Percentiles rank a stretch among this genome's conserved stretches.
phyloP scores from a whole-genome alignment of 345 rosid genomes.

The Salix koriyanagi region DNA sequence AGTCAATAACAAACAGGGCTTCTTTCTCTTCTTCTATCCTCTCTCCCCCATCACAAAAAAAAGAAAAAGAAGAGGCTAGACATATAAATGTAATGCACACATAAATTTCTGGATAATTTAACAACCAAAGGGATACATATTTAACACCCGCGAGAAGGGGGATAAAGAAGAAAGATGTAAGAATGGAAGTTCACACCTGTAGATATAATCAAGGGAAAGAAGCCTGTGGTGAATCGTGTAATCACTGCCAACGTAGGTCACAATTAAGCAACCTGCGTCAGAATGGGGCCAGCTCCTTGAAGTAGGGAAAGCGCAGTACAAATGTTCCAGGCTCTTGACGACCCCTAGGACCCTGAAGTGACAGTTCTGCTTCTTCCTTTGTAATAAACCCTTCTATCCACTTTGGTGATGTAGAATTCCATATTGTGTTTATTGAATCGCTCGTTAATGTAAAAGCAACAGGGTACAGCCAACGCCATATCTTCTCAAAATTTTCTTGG shows the following conservation, averaged over 20 bases:
- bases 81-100: not conserved
- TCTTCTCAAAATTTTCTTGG: conserved; percentile 84
- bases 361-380: conserved; percentile 88
- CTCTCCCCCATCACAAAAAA: not conserved
- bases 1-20: not conserved
- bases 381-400: conserved; percentile 96
- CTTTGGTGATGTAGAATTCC: conserved; percentile 68
- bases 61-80: not conserved
- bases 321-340: conserved; percentile 93
- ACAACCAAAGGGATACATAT: not conserved
- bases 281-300: conserved; percentile 99
- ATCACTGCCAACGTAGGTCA: conserved; percentile 73
- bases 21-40: not conserved
- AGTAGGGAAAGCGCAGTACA: conserved; percentile 83
- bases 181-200: conserved; percentile 39
- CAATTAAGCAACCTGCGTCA: conserved; percentile 85
- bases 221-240: conserved; percentile 56
- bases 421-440: conserved; percentile 50
- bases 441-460: conserved; percentile 67
- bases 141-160: not conserved
- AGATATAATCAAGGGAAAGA: conserved; percentile 53
- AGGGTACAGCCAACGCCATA: conserved; percentile 98
- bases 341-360: conserved; percentile 65
- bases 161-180: not conserved
- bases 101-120: not conserved